Base-by-base conservation (phyloP, 2,329 filamentous ascomycete genomes). In the Cladophialophora carrionii region DNA sequence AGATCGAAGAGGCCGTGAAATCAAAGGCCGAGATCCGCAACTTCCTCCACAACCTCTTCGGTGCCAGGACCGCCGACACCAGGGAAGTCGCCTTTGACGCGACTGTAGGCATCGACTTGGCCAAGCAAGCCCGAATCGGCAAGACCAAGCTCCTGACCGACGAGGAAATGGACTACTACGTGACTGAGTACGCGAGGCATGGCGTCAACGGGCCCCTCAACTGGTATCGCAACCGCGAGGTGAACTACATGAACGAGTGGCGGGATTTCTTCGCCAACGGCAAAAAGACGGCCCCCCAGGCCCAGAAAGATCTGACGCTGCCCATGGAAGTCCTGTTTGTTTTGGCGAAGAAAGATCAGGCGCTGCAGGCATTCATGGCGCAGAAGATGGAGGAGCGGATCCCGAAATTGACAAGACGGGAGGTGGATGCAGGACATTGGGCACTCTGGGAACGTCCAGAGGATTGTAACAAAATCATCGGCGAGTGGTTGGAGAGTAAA, bases 201-300 rank as follows among this genome's bases (percentile, higher is more conserved):
- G 91, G 92, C 53, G 77, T 98, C 70, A 86, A 88, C 69, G 92
- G 92, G 0, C 91, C 92, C 17, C 81, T 92, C 66, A 95, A 93
- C 78, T 97, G 92, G 91, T 99, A 99, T 79, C 87, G 92, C 51
- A 90, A 85, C 2, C 82, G 85, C 22, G 80, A 85, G 75, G 76
- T 88, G 68, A 96, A 96, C 77, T 90, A 83, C 74, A 84, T 91
- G 48, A 91, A 97, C 68, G 95, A 97, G 65, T 75, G 78, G 64
- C 72, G 72, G 76, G 80, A 72, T 34, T 67, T 69, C 63, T 70
- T 70, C 49, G 63, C 57, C 48, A 56, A n/a, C 20, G 66, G 61
- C 26, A 32, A 52, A 4, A 66, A 65, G 41, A 57, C 46, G n/a
- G 24, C 55, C 17, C 29, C 37, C 24, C 53, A 63, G 41, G 66